Evolutionary conservation across 495 filamentous ascomycete genomes (phyloP).

Genomic region (Trichoderma gamsii): DNA sequence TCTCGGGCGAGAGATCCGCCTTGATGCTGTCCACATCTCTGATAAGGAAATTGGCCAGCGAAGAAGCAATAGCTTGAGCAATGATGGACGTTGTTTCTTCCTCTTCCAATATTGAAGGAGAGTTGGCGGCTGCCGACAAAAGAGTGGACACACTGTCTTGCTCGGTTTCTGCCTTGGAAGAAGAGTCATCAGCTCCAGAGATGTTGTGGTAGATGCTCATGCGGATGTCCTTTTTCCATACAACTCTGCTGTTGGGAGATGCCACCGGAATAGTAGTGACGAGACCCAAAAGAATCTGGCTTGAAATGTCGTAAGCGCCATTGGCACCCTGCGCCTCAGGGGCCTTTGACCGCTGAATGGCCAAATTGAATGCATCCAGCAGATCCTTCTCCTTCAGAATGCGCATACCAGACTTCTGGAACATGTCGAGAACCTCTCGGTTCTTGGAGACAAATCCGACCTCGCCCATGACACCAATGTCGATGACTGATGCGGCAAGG

Average conservation of each 20-base stretch:
- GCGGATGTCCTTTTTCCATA: neutral
- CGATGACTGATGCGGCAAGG: constrained; percentile 36
- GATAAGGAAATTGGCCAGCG: neutral
- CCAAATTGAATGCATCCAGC: neutral
- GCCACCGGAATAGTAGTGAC: no score
- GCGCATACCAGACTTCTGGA: neutral
- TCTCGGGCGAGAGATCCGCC: neutral
- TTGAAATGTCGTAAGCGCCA: neutral
- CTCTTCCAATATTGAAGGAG: neutral
- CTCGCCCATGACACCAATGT: constrained; percentile 40
- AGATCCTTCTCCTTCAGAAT: neutral
- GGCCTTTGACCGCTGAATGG: neutral
- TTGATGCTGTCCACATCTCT: neutral
- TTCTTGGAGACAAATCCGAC: constrained; percentile 31
- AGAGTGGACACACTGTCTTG: no score
- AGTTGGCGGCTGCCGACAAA: neutral
- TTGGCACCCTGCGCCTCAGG: neutral
- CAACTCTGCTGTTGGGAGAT: neutral
- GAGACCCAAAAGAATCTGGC: neutral
- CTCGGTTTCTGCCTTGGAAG: neutral
- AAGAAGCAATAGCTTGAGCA: neutral
- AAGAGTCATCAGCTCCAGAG: neutral
- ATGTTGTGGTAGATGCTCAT: neutral
- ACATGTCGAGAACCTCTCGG: neutral
- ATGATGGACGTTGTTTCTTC: neutral